Evolutionary conservation across 2,329 filamentous ascomycete species (phyloP), one percentile per base, ranked within the genome.

Genomic region (Ascochyta viciae-villosae): DNA sequence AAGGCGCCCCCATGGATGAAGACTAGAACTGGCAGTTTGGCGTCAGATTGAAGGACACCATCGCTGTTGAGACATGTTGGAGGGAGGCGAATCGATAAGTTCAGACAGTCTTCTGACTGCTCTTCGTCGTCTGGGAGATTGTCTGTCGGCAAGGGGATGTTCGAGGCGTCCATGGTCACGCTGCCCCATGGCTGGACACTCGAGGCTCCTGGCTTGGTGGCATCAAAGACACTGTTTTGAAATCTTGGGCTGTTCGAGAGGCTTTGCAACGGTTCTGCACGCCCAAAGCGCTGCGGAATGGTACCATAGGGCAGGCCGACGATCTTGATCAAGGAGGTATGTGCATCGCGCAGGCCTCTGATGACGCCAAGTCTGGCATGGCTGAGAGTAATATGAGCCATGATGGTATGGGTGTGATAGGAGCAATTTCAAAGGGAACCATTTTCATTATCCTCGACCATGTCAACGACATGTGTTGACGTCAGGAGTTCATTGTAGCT

Each of bases 1-100:
- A 80, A 79, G 0, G 79, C 82, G 4, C 83, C 82, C 0, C 83
- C 83, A 56, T 85, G 81, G 3, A 85, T 77, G 57, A 82, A 83
- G 3, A 82, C 74, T 24, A 84, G 68, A 0, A 85, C 82, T 0
- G 82, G 82, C 3, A 83, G 69, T 31, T 57, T 63, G 13, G 38
- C 38, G 4, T n/a, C 5, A 67, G 71, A 6, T 8, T 29, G 19
- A 9, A 57, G 26, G 43, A 50, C 10, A 1, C 35, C 24, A 29
- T 50, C 1, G 80, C 81, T 0, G 77, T 73, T 34, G 7, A 61
- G 0, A 76, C 77, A 54, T 82, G 76, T 55, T 81, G 83, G 12
- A 5, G 60, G 60, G 0, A 63, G 27, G 15, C 54, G 38, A 12
- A 64, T 58, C 1, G 57, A 63, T 15, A 85, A 68, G 35, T 82